Base-by-base conservation (phyloP, 75 land plant genomes). In the Picea glauca region DNA sequence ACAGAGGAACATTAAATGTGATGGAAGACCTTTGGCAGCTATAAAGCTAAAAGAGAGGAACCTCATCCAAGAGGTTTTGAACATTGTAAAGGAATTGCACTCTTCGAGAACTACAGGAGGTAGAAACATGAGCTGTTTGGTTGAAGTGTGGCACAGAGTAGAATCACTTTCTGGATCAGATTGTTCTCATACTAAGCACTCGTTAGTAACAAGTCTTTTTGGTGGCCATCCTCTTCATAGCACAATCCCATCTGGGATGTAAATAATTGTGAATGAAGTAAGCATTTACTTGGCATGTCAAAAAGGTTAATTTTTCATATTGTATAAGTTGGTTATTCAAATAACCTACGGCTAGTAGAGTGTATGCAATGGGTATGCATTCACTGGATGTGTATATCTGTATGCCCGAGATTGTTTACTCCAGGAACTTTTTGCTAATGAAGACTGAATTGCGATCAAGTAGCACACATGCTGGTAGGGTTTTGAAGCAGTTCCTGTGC, bases 31-130 rank as follows among this genome's bases (percentile, higher is more conserved):
- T 67, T 38, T 67, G 46, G 32, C 43, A 18, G 46, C 54, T n/a
- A 40, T 78, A 8, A 35, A 46, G 5, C n/a, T 5, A 9, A 21
- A 43, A n/a, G 79, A 64, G 50, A 26, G 23, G 38, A 77, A 13
- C 15, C 74, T 65, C 13, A 35, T 78, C 15, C 54, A 62, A n/a
- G 79, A 78, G 57, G 79, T 64, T 62, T 38, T 64, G 40, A 38
- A 63, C 13, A 13, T 78, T 18, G 62, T 30, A 78, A 40, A 66
- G 21, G 66, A 66, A 11, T 11, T 64, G 46, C 20, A 78, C 2
- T n/a, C 13, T 40, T 50, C 13, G 13, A 58, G 63, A 38, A 38
- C 18, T 68, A n/a, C 72, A 68, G 21, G 6, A 40, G 46, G 38
- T 33, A 18, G 43, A 5, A 40, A 68, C 21, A 68, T 68, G 72